phyloP scores from a whole-genome alignment of 2,329 filamentous ascomycete genomes.

The Diaporthe batatas region DNA sequence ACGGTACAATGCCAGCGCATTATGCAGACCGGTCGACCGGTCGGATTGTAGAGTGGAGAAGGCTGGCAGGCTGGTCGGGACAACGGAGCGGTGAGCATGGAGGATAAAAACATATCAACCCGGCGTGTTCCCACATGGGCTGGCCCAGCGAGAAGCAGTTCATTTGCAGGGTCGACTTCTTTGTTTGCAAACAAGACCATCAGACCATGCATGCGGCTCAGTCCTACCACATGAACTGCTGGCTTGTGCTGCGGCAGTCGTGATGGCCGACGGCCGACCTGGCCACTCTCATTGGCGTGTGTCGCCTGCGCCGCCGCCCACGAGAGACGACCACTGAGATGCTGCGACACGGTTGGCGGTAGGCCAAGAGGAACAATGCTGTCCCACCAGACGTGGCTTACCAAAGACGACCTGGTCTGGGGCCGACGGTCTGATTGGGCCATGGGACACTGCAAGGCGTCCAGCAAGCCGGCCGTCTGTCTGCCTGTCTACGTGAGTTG shows the following conservation, averaged over 20 bases:
- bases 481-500: slow-evolving; percentile 21
- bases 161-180: slow-evolving; percentile 20
- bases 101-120: slow-evolving; percentile 39
- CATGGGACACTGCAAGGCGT: slow-evolving; percentile 17
- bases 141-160: slow-evolving; percentile 5
- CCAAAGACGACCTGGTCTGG: slow-evolving; percentile 18
- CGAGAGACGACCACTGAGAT: slow-evolving; percentile 38
- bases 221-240: slow-evolving; percentile 39
- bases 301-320: background rate
- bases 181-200: slow-evolving; percentile 20
- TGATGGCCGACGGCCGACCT: slow-evolving; percentile 15
- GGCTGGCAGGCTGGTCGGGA: slow-evolving; percentile 31
- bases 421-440: slow-evolving; percentile 30
- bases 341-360: slow-evolving; percentile 13
- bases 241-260: slow-evolving; percentile 40
- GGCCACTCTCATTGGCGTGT: slow-evolving; percentile 40
- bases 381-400: slow-evolving; percentile 33
- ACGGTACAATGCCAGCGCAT: slow-evolving; percentile 42
- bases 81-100: slow-evolving; percentile 39
- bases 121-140: slow-evolving; percentile 37
- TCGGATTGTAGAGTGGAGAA: slow-evolving; percentile 40
- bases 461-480: background rate
- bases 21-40: slow-evolving; percentile 39
- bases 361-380: slow-evolving; percentile 19
- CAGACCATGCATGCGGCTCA: slow-evolving; percentile 40